Evolutionary conservation across 176 grass and related monocot genomes (phyloP), one percentile per base, ranked within the genome.

Genomic region (Elaeis guineensis): DNA sequence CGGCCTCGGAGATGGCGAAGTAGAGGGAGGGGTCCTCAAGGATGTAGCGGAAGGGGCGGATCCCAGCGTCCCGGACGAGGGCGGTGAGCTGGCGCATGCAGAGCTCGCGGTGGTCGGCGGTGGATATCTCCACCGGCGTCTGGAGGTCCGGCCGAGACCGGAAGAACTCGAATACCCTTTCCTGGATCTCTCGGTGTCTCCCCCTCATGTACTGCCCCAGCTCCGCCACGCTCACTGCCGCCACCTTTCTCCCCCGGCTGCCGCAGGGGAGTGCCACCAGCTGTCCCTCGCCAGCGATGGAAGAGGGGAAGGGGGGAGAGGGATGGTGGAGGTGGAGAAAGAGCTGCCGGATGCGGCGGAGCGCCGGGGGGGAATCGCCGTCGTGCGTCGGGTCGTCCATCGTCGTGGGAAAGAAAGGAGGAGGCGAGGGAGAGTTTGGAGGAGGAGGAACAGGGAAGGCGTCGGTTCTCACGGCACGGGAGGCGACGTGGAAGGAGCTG

Each of bases 1-100:
- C 74, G 7, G 93, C 93, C 79, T 98, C 93, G n/a, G 75, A 69
- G 72, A 98, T 61, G 24, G 88, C 84, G 69, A 98, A 98, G 75
- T 98, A 92, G 50, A 71, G 73, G 0, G 76, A 65, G 0, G 93
- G 93, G 28, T 98, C 81, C 14, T 3, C 19, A 0, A 50, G 57
- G 63, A 83, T 76, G 55, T 78, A 83, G 69, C 67, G 87, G 72
- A 89, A 81, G n/a, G 93, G 93, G 9, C 79, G 77, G 63, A 98
- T 60, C 1, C 93, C 93, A 58, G 87, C 93, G 4, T 92, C 93
- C 4, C 73, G 72, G 17, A 98, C 93, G 6, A 98, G 81, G 59
- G 87, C 84, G 23, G 29, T 48, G 72, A 98, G 83, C 79, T 92
- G 93, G 12, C 74, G 74, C 79, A 86, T 92, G 64, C 93, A 98